Base-by-base conservation (phyloP, 495 filamentous ascomycete genomes). In the Aspergillus nidulans region DNA sequence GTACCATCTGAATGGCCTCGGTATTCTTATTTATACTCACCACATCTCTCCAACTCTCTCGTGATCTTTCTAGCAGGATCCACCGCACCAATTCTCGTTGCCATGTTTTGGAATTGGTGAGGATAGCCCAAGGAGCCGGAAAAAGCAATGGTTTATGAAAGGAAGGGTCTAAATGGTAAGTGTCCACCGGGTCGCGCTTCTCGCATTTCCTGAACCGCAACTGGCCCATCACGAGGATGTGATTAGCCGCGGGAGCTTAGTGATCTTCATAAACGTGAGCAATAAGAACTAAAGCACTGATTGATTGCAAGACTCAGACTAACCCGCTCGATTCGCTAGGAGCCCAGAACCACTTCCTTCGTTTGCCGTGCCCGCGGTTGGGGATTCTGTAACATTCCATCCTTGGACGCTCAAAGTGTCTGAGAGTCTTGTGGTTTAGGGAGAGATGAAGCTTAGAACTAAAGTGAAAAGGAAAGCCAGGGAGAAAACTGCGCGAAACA, bases 1-100 rank as follows among this genome's bases (percentile, higher is more conserved):
- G 39, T 18, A 19, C 39, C n/a, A 5, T 6, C 1, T 41, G 21
- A 15, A 20, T 20, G 19, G 15, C 21, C 26, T 4, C 0, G 2
- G 36, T 20, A 26, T 28, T 32, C 32, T 21, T 41, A 55, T 49
- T 42, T 42, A 55, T 55, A 55, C 23, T 42, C n/a, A 19, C 25
- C 26, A 21, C 19, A 9, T 26, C 3, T 26, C 23, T 20, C 12
- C 26, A 36, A 40, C n/a, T 12, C 24, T 13, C 20, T 50, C 20
- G 48, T 40, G 25, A n/a, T 38, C 21, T 46, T 40, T 21, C 20
- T 47, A 9, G n/a, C 8, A 18, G 6, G 34, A 42, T 24, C 52
- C 43, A 40, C 52, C 41, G 18, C 18, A 19, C 41, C 18, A 46
- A 15, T 24, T 38, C 41, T 20, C 23, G 15, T 12, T 30, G 6